Evolutionary conservation across 768 basidiomycete species (phyloP).

Genomic region (Leccinum uliginosum): DNA sequence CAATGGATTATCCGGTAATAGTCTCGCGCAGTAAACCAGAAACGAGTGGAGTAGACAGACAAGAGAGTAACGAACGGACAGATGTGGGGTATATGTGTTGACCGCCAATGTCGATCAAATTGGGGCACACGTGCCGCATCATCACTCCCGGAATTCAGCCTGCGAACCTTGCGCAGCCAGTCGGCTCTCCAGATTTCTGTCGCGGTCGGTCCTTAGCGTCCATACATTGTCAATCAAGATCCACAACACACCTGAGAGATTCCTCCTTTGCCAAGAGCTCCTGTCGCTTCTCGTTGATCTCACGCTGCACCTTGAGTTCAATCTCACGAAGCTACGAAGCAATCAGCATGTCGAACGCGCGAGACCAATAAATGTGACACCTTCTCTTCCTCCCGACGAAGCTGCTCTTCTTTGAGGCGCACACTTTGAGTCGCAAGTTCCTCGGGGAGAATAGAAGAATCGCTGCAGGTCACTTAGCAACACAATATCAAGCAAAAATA

Average conservation of each 20-base stretch:
- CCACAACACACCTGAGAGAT: constrained; percentile 65
- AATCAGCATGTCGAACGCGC: constrained; percentile 11
- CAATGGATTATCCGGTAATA: constrained; percentile 36
- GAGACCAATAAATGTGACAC: constrained; percentile 31
- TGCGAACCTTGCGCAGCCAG: constrained; percentile 86
- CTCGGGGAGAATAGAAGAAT: constrained; percentile 90
- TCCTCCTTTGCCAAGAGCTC: constrained; percentile 96
- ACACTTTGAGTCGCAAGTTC: constrained; percentile 96
- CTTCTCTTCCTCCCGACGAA: constrained; percentile 96
- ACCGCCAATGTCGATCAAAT: constrained; percentile 22
- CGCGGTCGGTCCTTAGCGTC: background rate
- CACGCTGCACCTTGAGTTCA: constrained; percentile 95
- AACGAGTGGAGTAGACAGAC: constrained; percentile 33
- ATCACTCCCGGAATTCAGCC: constrained; percentile 70
- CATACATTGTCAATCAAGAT: background rate
- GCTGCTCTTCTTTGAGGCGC: constrained; percentile 97
- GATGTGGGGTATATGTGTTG: constrained; percentile 33
- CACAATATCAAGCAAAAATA: background rate
- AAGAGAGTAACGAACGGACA: constrained; percentile 34
- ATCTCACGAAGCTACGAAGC: constrained; percentile 80
- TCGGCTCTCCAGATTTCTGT: constrained; percentile 84
- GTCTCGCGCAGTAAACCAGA: constrained; percentile 31
- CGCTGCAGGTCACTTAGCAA: constrained; percentile 42
- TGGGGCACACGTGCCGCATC: constrained; percentile 12
- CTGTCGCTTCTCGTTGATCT: constrained; percentile 97